Percentiles rank a stretch among this genome's conserved stretches.
Evolutionary conservation across 352 stramenopile genomes (phyloP).

Genomic region (Globisporangium middletonii): DNA sequence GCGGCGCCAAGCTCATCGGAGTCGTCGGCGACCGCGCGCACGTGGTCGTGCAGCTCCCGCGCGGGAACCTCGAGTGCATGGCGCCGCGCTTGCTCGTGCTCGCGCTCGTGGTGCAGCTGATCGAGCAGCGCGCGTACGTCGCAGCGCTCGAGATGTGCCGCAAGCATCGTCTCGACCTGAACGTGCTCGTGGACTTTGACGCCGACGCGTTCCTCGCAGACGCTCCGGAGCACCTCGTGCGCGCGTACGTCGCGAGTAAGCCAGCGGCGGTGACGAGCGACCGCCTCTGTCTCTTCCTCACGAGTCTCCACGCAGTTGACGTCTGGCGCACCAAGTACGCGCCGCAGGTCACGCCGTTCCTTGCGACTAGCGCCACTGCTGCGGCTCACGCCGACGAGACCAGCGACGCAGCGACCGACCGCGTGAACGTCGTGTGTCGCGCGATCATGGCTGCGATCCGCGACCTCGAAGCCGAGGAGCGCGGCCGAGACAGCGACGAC

Average conservation of each 20-base stretch:
- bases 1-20: conserved; percentile 53
- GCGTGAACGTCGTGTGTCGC: conserved; percentile 56
- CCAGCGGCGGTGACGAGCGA: conserved; percentile 42
- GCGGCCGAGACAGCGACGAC: not conserved
- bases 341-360: conserved; percentile 28
- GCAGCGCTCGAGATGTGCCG: conserved; percentile 60
- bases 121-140: conserved; percentile 33
- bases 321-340: conserved; percentile 70
- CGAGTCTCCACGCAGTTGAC: conserved; percentile 59
- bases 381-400: not conserved
- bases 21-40: conserved; percentile 42
- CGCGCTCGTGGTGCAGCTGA: conserved; percentile 32
- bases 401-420: conserved; percentile 15
- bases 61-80: conserved; percentile 71
- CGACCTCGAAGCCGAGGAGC: conserved; percentile 15
- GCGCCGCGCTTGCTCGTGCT: conserved; percentile 57
- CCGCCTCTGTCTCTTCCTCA: conserved; percentile 68
- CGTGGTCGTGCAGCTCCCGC: conserved; percentile 69
- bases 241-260: conserved; percentile 22
- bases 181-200: conserved; percentile 68
- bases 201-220: conserved; percentile 29
- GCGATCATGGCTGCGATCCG: conserved; percentile 31
- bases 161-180: conserved; percentile 75
- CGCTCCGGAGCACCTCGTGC: conserved; percentile 25
- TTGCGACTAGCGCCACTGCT: not conserved